Evolutionary conservation across 1,139 yeast genomes (phyloP).

Genomic region (Pichia norvegensis): DNA sequence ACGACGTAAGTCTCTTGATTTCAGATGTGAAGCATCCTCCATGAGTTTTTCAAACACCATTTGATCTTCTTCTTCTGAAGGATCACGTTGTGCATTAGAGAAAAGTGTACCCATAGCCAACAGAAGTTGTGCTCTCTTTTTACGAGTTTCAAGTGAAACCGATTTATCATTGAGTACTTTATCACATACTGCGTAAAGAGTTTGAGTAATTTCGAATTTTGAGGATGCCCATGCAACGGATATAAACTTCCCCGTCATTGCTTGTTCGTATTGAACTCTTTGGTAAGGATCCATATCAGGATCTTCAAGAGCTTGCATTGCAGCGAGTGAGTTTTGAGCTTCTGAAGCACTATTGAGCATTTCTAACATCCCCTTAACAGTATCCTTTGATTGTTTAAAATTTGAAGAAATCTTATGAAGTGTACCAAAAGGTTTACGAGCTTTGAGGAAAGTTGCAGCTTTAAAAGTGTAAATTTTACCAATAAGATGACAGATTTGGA

Average conservation of each 20-base stretch:
- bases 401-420: slow-evolving; percentile 63
- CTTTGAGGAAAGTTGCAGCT: slow-evolving; percentile 48
- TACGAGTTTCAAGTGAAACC: slow-evolving; percentile 42
- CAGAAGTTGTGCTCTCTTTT: slow-evolving; percentile 54
- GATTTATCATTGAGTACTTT: slow-evolving; percentile 50
- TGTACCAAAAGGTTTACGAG: slow-evolving; percentile 80
- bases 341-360: slow-evolving; percentile 82
- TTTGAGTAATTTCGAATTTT: slow-evolving; percentile 63
- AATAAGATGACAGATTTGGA: slow-evolving; percentile 74
- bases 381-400: slow-evolving; percentile 80
- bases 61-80: slow-evolving; percentile 69
- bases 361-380: slow-evolving; percentile 77
- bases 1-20: slow-evolving; percentile 25
- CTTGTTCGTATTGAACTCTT: slow-evolving; percentile 56
- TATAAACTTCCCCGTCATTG: slow-evolving; percentile 63
- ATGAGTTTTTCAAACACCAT: slow-evolving; percentile 69
- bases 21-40: slow-evolving; percentile 55
- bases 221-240: slow-evolving; percentile 79
- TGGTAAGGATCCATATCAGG: slow-evolving; percentile 42
- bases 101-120: slow-evolving; percentile 51
- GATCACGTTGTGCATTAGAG: slow-evolving; percentile 47
- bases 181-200: slow-evolving; percentile 59
- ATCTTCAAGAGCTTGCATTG: slow-evolving; percentile 51
- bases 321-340: slow-evolving; percentile 85
- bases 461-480: slow-evolving; percentile 73